Evolutionary conservation across 2,329 filamentous ascomycete species (phyloP).

Genomic region (Alternaria brassicae): DNA sequence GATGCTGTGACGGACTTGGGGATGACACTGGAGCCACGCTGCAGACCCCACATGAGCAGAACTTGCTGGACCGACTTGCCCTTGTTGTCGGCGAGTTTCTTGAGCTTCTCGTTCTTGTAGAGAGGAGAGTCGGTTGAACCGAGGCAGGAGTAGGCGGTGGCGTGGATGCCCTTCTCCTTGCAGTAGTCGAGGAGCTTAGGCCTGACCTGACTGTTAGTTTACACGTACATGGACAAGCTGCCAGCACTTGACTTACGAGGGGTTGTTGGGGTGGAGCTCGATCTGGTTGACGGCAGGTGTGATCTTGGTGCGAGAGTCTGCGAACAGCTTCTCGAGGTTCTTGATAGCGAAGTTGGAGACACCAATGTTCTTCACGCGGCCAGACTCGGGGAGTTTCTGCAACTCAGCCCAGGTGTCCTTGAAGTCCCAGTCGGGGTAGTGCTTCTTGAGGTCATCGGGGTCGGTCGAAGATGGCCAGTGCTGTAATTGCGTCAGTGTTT

Average conservation of each 20-base stretch:
- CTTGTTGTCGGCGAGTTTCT: conserved; percentile 68
- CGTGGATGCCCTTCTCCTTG: conserved; percentile 75
- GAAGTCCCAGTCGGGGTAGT: conserved; percentile 80
- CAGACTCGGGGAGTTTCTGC: conserved; percentile 71
- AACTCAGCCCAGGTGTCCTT: conserved; percentile 78
- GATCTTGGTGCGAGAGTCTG: conserved; percentile 68
- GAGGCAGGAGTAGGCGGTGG: conserved; percentile 76
- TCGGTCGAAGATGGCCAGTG: conserved; percentile 71
- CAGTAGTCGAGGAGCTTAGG: conserved; percentile 78
- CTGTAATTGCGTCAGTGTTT: conserved; percentile 22
- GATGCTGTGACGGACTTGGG: conserved; percentile 80
- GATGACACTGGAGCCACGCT: conserved; percentile 82
- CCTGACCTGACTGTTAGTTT: conserved; percentile 26
- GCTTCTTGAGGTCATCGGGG: conserved; percentile 69
- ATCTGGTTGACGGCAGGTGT: conserved; percentile 78
- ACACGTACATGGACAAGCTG: neutral
- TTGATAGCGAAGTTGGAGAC: conserved; percentile 86
- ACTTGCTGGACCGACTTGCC: conserved; percentile 77
- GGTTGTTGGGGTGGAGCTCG: conserved; percentile 81
- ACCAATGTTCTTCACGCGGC: conserved; percentile 81
- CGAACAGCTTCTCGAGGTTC: conserved; percentile 77
- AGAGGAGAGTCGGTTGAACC: conserved; percentile 74
- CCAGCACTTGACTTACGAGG: conserved; percentile 58
- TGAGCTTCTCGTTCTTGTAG: conserved; percentile 70
- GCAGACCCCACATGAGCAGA: conserved; percentile 79